Evolutionary conservation across 306 rosid species (phyloP).

Genomic region (Vigna reflexopilosa): DNA sequence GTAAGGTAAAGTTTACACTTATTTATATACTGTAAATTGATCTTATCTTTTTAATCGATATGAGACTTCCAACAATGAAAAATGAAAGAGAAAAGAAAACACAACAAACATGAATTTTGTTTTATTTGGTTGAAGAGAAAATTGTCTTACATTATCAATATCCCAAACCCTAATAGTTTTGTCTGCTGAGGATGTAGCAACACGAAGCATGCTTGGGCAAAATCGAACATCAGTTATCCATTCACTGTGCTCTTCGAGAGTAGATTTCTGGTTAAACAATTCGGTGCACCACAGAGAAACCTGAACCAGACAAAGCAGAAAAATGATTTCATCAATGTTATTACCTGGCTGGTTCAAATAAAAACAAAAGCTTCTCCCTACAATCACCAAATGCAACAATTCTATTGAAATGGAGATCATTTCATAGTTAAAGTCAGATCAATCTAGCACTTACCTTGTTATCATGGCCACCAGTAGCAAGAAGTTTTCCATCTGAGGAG

Average conservation of each 20-base stretch:
- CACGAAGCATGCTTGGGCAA: slow-evolving; percentile 63
- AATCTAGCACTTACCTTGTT: slow-evolving; percentile 62
- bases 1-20: too few species aligned
- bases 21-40: too few species aligned
- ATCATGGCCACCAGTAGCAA: slow-evolving; percentile 89
- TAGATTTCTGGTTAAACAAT: slow-evolving; percentile 57
- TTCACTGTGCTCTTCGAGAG: slow-evolving; percentile 77
- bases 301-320: slow-evolving; percentile 56
- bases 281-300: slow-evolving; percentile 83
- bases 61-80: too few species aligned
- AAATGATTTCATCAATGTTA: not conserved
- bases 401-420: slow-evolving; percentile 28
- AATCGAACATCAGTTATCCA: slow-evolving; percentile 83
- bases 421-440: slow-evolving; percentile 30
- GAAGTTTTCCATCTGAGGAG: slow-evolving; percentile 85
- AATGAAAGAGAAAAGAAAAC: not conserved
- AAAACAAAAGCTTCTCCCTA: slow-evolving; percentile 31
- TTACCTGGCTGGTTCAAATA: not conserved
- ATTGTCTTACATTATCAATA: slow-evolving; percentile 70
- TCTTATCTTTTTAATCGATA: too few species aligned
- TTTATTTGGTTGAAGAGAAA: not conserved
- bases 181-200: slow-evolving; percentile 92
- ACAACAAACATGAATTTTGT: not conserved
- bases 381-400: slow-evolving; percentile 36
- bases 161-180: slow-evolving; percentile 88